Evolutionary conservation across 2,329 filamentous ascomycete genomes (phyloP).

Genomic region (Arthrobotrys megalospora): DNA sequence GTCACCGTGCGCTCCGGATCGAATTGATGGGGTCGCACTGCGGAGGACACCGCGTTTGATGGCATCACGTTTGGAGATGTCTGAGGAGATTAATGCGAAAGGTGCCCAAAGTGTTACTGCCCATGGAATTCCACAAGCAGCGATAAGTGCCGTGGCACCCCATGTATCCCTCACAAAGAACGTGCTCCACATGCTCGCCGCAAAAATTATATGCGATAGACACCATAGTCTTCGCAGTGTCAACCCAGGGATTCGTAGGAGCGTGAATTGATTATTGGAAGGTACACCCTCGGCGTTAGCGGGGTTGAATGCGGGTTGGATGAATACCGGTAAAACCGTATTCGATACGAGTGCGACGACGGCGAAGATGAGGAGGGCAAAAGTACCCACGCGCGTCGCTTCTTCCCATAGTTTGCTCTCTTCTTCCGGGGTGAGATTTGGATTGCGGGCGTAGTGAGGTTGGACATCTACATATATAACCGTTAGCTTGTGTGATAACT

Average conservation of each 20-base stretch:
- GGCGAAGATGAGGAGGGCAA: conserved; percentile 89
- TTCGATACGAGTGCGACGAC: conserved; percentile 86
- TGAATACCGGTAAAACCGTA: conserved; percentile 85
- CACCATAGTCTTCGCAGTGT: conserved; percentile 93
- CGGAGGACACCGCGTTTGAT: conserved; percentile 70
- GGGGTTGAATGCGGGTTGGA: conserved; percentile 81
- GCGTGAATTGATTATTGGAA: conserved; percentile 71
- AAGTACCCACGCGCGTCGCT: conserved; percentile 88
- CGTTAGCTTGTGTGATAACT: too few species aligned
- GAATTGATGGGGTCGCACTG: conserved; percentile 28
- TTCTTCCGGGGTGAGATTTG: conserved; percentile 81
- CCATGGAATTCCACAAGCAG: conserved; percentile 90
- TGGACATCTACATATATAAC: conserved; percentile 74
- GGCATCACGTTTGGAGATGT: conserved; percentile 86
- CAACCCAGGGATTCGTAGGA: conserved; percentile 82
- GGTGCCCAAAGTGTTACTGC: conserved; percentile 94
- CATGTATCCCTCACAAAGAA: conserved; percentile 81
- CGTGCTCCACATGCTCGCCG: conserved; percentile 84
- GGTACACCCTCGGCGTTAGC: conserved; percentile 62
- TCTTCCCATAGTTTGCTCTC: conserved; percentile 85
- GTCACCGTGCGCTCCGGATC: conserved; percentile 18
- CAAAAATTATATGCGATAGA: conserved; percentile 85
- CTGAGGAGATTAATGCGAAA: conserved; percentile 93
- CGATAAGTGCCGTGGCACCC: conserved; percentile 82
- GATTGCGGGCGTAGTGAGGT: conserved; percentile 82